These are phyloP conservation scores for Arthrobotrys musiformis DNA, from an alignment of 2,329 filamentous ascomycete genomes.

Conservation along the genomic window DNA sequence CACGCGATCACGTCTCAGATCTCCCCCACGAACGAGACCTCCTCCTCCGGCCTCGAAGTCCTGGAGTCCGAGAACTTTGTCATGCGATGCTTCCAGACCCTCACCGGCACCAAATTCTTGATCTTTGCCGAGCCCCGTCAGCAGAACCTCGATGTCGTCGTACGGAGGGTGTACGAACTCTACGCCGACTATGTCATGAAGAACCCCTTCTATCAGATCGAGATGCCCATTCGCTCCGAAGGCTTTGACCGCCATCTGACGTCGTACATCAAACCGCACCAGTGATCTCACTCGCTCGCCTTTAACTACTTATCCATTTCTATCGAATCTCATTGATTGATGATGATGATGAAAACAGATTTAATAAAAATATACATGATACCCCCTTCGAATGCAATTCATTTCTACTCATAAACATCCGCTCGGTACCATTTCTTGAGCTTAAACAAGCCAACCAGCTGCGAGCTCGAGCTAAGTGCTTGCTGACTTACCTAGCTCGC, in stretches of 20 bases:
- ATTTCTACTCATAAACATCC: not conserved
- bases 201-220: conserved; percentile 97
- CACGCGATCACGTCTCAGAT: conserved; percentile 74
- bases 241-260: conserved; percentile 88
- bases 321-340: no score
- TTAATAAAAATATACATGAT: conserved; percentile 8
- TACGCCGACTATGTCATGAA: conserved; percentile 99
- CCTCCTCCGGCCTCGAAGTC: conserved; percentile 84
- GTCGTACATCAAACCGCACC: conserved; percentile 76
- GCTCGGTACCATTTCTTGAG: no score
- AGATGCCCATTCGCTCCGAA: conserved; percentile 97
- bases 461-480: not conserved
- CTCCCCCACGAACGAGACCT: conserved; percentile 60
- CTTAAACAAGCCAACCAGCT: not conserved
- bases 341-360: no score
- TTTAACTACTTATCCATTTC: no score
- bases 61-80: conserved; percentile 94
- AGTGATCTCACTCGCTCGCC: conserved; percentile 61
- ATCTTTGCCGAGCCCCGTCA: conserved; percentile 92
- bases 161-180: conserved; percentile 88
- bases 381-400: not conserved
- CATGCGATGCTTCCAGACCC: conserved; percentile 92
- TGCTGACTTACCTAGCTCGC: conserved; percentile 6
- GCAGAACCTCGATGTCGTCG: conserved; percentile 83
- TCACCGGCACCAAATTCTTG: conserved; percentile 90